Conservation (phyloP, 305 asterid genomes). For the Fraxinus baroniana region DNA sequence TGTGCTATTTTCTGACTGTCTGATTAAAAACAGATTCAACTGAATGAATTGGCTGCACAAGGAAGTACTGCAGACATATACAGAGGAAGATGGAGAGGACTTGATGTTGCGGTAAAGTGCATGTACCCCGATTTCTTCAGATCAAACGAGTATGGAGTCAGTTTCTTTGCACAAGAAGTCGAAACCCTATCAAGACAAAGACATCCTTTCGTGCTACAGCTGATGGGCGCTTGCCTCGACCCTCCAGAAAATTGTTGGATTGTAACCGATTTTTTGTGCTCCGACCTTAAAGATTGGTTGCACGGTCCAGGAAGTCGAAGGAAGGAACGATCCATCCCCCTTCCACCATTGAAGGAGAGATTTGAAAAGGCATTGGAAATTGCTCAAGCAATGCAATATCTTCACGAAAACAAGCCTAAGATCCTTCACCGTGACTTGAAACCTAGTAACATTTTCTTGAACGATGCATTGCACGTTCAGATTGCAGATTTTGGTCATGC, state of each 20-base stretch:
- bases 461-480: constrained; percentile 55
- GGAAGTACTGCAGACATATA: constrained; percentile 72
- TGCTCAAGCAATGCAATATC: constrained; percentile 76
- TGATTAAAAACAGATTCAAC: constrained; percentile 42
- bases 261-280: constrained; percentile 51
- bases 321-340: constrained; percentile 42
- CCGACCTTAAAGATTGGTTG: constrained; percentile 56
- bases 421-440: constrained; percentile 72
- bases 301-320: constrained; percentile 63
- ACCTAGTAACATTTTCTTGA: constrained; percentile 72
- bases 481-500: constrained; percentile 88
- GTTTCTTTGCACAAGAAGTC: constrained; percentile 68
- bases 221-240: constrained; percentile 65
- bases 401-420: constrained; percentile 64
- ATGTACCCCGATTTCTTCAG: constrained; percentile 57
- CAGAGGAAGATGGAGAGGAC: constrained; percentile 68
- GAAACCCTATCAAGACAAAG: constrained; percentile 64
- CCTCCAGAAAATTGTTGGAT: constrained; percentile 71
- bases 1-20: background rate
- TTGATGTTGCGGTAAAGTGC: constrained; percentile 65
- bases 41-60: constrained; percentile 51
- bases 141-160: constrained; percentile 51
- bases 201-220: constrained; percentile 67
- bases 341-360: constrained; percentile 54
- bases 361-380: constrained; percentile 57